Base-by-base conservation (phyloP, 1,284 basidiomycete species). In the Chondrostereum purpureum region DNA sequence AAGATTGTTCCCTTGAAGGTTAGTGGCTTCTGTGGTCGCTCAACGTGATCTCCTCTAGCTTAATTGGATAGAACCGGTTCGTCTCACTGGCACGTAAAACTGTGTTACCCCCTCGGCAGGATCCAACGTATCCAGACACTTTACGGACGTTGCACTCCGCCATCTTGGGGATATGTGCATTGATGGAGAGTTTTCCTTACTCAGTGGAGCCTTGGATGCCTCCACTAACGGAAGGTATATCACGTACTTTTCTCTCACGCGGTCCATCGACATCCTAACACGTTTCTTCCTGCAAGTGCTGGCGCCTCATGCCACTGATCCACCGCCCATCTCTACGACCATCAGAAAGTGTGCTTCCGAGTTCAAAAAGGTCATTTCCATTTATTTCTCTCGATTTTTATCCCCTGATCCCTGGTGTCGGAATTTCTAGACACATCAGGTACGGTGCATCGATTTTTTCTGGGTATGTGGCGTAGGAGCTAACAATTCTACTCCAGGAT, bases 321-420 rank as follows among this genome's bases (percentile, higher is more conserved):
- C 94, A 17, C 84, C 86, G 38, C 94, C 94, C 16, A 90, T 98
- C 57, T 89, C 88, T 18, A 91, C 88, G 3, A 91, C 92, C 4
- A 92, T 95, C 57, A 78, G 90, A 43, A 83, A 85, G 56, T 89
- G 84, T 64, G 92, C 92, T 41, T 89, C 88, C 34, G 88, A 92
- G 59, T 92, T 92, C 62, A 90, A 90, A 65, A 86, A 89, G 78
- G 85, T 83, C 50, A 22, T 72, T 55, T 43, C 40, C 13, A 48
- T 45, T 3, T 38, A 45, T 40, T 20, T 36, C 11, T 33, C 27
- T 33, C 27, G 27, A 33, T 33, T 10, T 33, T 10, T 33, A 33
- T 33, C 14, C 11, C 14, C 27, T 38, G 8, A 38, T 38, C 37
- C 19, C 12, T 39, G 37, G 23, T 50, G 43, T 24, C 21, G 20